Evolutionary conservation across 495 filamentous ascomycete genomes (phyloP), one percentile per base, ranked within the genome.

Genomic region (Podospora appendiculata): DNA sequence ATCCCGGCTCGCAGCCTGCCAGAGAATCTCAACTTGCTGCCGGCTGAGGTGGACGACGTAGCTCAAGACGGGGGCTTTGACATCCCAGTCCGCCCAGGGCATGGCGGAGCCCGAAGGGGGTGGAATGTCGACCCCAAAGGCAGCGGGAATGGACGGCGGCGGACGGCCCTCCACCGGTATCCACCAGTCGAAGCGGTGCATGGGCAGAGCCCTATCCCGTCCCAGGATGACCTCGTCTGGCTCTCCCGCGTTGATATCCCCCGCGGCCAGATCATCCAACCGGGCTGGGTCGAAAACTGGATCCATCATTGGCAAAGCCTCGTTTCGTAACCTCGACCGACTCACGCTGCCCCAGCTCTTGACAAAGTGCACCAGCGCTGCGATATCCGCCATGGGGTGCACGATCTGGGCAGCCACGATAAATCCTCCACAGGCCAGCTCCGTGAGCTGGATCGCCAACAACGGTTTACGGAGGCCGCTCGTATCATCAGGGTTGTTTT

Each of bases 181-280:
- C 48, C 48, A 50, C 48, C 48, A 50, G 38, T 50, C 48, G 48
- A 41, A 50, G 12, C 19, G 48, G n/a, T 50, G 36, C 38, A 50
- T 41, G 17, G 48, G 48, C 48, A 50, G 36, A 13, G 4, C 14
- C 18, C 17, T 41, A 2, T 38, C 48, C 17, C 40, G 17, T 2
- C 5, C 12, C 12, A 42, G 10, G 4, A 33, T 50, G 17, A 10
- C 36, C 10, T 12, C 16, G 18, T 50, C 48, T 12, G 48, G 38
- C 36, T 32, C 7, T 13, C 13, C 18, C 7, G 48, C 36, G 39
- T 42, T 42, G 38, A 42, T 50, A 18, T 41, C 38, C 3, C 38
- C 48, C 3, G 38, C 48, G 12, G 17, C 38, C 25, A 32, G 10
- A 7, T 4, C 19, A 25, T 50, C 48, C 10, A 50, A 5, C 6